Percentiles rank a stretch among this genome's conserved stretches.
Conservation (phyloP, 441 rosid genomes). For the Gossypium schwendimanii region DNA sequence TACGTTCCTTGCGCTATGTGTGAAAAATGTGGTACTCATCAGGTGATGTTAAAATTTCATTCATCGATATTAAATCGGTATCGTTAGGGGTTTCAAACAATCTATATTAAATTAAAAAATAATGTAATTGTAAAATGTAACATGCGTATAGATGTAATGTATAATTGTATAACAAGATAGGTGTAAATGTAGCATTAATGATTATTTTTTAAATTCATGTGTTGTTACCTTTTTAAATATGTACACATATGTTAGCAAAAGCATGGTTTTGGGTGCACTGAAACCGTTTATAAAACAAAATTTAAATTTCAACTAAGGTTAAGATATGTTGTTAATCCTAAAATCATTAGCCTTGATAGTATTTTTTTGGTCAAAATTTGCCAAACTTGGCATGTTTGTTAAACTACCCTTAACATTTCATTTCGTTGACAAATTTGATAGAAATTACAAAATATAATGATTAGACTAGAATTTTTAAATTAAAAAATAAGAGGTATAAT, state of each 20-base stretch:
- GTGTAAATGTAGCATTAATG: neutral
- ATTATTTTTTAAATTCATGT: neutral
- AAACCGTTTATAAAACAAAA: neutral
- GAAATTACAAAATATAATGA: too few species aligned
- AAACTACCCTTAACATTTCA: too few species aligned
- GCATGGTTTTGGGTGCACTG: rapidly evolving
- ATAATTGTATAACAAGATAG: neutral
- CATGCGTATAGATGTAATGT: neutral
- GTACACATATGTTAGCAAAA: too few species aligned
- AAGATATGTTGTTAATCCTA: too few species aligned
- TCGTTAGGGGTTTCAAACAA: neutral
- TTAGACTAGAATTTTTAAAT: too few species aligned
- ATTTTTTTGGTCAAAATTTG: too few species aligned
- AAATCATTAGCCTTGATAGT: too few species aligned
- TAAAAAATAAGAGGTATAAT: too few species aligned
- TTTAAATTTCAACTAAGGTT: neutral
- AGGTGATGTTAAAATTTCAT: conserved; percentile 34
- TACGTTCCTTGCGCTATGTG: conserved; percentile 85
- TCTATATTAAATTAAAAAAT: too few species aligned
- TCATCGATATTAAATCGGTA: too few species aligned
- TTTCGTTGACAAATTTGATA: too few species aligned
- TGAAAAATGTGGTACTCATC: conserved; percentile 73
- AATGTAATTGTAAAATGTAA: neutral
- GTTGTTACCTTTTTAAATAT: neutral
- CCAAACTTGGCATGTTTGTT: too few species aligned